Conservation (phyloP, 306 rosid genomes). For the Cucumis hystrix region DNA sequence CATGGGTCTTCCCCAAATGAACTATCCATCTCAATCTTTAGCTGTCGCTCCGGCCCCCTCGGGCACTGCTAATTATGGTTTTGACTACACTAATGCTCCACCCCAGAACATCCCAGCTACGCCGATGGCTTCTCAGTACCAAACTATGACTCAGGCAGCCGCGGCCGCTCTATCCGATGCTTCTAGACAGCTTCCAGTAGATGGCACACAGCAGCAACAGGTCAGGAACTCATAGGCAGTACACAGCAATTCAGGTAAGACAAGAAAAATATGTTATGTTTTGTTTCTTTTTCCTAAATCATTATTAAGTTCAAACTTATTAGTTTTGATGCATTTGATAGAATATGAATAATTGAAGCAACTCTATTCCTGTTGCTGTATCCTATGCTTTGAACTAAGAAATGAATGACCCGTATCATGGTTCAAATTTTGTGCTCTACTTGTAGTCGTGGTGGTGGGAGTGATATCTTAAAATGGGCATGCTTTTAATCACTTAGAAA, state of each 20-base stretch:
- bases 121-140: constrained; percentile 62
- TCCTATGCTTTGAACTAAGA: not conserved
- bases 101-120: constrained; percentile 40
- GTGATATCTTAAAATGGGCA: no score
- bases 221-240: constrained; percentile 30
- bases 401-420: not conserved
- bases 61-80: constrained; percentile 35
- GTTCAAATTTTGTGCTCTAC: not conserved
- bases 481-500: no score
- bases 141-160: constrained; percentile 68
- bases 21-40: constrained; percentile 50
- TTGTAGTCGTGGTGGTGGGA: no score
- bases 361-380: not conserved
- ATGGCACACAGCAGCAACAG: constrained; percentile 34
- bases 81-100: constrained; percentile 40
- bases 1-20: constrained; percentile 50
- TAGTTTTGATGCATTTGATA: not conserved
- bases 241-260: not conserved
- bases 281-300: not conserved
- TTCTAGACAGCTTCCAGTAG: constrained; percentile 44
- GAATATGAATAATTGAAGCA: not conserved
- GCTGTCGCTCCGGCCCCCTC: constrained; percentile 51
- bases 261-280: constrained; percentile 1
- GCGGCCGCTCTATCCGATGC: constrained; percentile 67
- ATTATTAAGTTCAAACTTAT: not conserved